Percentiles rank a stretch among this genome's conserved stretches.
Evolutionary conservation across 768 basidiomycete genomes (phyloP).

Genomic region (Trametes cubensis): DNA sequence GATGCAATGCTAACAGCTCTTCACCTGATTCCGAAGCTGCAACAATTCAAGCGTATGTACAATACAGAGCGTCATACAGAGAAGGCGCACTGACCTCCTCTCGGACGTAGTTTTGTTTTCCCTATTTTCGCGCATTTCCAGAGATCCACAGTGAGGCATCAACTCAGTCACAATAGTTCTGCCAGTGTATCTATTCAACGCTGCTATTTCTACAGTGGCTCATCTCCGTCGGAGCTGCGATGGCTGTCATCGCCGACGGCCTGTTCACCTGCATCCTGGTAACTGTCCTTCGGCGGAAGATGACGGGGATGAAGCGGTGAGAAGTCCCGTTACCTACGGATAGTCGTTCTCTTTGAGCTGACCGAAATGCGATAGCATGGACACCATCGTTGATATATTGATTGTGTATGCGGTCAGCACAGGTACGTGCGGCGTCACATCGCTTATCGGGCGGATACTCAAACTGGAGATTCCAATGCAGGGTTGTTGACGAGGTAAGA

Average conservation of each 20-base stretch:
- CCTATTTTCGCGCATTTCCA: constrained; percentile 5
- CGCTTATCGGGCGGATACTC: neutral
- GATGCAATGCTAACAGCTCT: neutral
- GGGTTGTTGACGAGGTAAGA: constrained; percentile 9
- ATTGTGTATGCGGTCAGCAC: constrained; percentile 8
- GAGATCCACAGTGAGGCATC: neutral
- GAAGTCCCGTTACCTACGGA: neutral
- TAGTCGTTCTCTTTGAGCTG: neutral
- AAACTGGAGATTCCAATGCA: neutral
- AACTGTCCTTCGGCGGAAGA: neutral
- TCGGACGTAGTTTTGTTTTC: neutral
- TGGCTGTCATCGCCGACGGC: constrained; percentile 5
- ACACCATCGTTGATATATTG: constrained; percentile 8
- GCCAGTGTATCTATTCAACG: neutral
- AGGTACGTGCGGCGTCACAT: neutral
- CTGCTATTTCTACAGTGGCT: neutral
- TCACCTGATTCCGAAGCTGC: neutral
- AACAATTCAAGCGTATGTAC: constrained; percentile 1
- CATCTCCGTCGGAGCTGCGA: constrained; percentile 10
- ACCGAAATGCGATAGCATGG: neutral
- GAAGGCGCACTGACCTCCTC: neutral
- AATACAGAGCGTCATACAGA: no score
- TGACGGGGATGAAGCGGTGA: constrained; percentile 12
- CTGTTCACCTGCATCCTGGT: constrained; percentile 7
- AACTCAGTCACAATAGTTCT: neutral